Percentiles rank a stretch among this genome's conserved stretches.
These are phyloP conservation scores for Ogataea angusta DNA, from an alignment of 805 yeast genomes.

Conservation along the genomic window DNA sequence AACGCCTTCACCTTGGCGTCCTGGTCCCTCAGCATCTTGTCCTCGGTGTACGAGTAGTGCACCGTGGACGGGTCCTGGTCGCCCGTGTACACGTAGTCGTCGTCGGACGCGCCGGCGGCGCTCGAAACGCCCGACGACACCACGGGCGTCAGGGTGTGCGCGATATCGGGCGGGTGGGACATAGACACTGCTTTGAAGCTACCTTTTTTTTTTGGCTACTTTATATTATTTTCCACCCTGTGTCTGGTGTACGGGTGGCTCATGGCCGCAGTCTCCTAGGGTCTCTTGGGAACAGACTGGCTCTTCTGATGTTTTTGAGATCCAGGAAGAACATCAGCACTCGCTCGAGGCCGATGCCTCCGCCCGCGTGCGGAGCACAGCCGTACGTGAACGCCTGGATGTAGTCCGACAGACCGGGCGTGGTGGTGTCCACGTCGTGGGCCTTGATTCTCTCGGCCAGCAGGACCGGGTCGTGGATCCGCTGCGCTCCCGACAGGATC, in stretches of 20 bases:
- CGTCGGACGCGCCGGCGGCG: conserved; percentile 1
- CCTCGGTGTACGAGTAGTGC: conserved; percentile 65
- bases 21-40: conserved; percentile 57
- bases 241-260: conserved; percentile 5
- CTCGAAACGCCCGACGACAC: neutral
- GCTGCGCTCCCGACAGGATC: conserved; percentile 98
- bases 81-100: conserved; percentile 11
- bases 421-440: conserved; percentile 77
- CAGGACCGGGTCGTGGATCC: conserved; percentile 90
- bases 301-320: conserved; percentile 95
- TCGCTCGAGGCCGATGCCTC: conserved; percentile 99
- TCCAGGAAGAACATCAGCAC: conserved; percentile 98
- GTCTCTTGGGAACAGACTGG: conserved; percentile 99
- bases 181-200: neutral
- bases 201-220: neutral
- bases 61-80: conserved; percentile 30
- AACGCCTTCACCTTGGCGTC: conserved; percentile 65
- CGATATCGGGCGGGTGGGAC: conserved; percentile 5
- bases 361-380: conserved; percentile 99
- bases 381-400: conserved; percentile 91
- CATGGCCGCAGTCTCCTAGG: conserved; percentile 90
- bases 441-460: conserved; percentile 76
- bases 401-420: conserved; percentile 85
- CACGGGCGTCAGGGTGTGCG: neutral
- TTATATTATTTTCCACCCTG: too few relatives aligned